Evolutionary conservation across 2,329 filamentous ascomycete genomes (phyloP).

Genomic region (Talaromyces rugulosus): DNA sequence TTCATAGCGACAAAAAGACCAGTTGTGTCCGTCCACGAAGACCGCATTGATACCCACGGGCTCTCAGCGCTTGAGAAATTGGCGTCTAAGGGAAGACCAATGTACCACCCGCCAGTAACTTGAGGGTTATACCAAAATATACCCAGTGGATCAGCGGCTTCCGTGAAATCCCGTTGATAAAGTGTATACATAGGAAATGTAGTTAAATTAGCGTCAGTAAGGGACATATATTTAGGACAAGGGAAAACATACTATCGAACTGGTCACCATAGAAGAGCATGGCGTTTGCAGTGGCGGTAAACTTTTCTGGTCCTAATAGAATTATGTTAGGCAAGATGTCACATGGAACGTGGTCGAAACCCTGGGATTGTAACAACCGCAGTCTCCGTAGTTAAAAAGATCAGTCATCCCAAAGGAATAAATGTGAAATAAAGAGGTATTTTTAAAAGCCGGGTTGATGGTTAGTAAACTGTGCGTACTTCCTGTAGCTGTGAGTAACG

Average conservation of each 20-base stretch:
- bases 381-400: neutral
- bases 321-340: neutral
- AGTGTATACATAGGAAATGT: slow-evolving; percentile 1
- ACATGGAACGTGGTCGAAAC: neutral
- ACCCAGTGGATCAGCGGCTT: neutral
- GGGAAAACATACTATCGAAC: neutral
- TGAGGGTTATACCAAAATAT: slow-evolving; percentile 3
- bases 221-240: neutral
- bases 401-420: neutral
- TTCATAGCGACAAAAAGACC: slow-evolving; percentile 1
- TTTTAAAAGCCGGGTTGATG: neutral
- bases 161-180: neutral
- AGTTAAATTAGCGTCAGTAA: neutral
- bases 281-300: slow-evolving; percentile 1
- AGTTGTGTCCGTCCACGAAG: neutral
- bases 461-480: neutral
- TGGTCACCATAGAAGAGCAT: neutral
- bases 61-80: neutral
- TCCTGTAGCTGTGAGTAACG: neutral
- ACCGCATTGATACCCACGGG: slow-evolving; percentile 1
- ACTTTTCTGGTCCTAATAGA: neutral
- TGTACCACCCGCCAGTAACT: neutral
- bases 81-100: neutral
- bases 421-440: neutral
- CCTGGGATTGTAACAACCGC: neutral